These are phyloP conservation scores for Allium fistulosum DNA, from an alignment of 106 monocot species.

Conservation along the genomic window DNA sequence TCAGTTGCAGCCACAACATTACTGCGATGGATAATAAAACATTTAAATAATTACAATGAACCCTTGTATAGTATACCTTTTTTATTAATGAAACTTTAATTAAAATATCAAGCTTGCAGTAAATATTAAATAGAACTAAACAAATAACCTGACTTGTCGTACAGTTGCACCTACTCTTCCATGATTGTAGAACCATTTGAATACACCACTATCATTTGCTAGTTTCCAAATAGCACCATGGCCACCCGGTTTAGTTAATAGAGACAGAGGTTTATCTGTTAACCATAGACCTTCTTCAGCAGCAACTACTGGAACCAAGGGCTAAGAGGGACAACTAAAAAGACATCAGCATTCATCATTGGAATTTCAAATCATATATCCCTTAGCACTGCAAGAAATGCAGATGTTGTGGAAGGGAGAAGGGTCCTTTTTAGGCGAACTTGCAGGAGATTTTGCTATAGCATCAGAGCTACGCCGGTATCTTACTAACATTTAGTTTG, in stretches of 20 bases:
- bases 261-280: conserved; percentile 39
- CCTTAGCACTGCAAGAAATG: too few species aligned
- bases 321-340: conserved; percentile 30
- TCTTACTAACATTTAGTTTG: too few species aligned
- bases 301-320: conserved; percentile 84
- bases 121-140: neutral
- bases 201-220: conserved; percentile 87
- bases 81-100: too few species aligned
- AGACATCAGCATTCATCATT: neutral
- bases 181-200: conserved; percentile 70
- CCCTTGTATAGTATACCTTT: too few species aligned
- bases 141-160: conserved; percentile 90
- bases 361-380: too few species aligned
- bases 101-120: too few species aligned
- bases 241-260: conserved; percentile 90
- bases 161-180: conserved; percentile 93
- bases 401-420: too few species aligned
- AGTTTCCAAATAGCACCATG: conserved; percentile 99
- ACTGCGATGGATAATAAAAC: conserved; percentile 26
- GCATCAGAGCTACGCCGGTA: too few species aligned
- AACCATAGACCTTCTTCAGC: conserved; percentile 88
- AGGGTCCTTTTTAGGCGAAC: too few species aligned
- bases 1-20: conserved; percentile 99
- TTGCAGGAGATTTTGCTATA: too few species aligned
- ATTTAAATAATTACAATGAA: too few species aligned